Evolutionary conservation across 1,284 basidiomycete species (phyloP).

Genomic region (Fistulinella cinereoalba): DNA sequence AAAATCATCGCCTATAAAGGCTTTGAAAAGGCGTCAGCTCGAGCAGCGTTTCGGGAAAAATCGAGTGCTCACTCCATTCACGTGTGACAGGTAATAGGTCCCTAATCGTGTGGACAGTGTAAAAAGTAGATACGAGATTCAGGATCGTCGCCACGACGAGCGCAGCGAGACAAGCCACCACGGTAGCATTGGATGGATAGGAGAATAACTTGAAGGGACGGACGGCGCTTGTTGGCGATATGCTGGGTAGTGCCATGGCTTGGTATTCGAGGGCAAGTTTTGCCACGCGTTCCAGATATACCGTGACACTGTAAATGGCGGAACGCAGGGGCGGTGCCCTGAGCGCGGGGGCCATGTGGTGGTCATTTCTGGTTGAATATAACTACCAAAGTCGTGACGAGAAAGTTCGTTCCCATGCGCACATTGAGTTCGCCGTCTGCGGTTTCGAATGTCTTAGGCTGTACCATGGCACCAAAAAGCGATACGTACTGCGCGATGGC

Average conservation of each 20-base stretch:
- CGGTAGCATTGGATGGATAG: background rate
- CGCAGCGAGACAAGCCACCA: conserved; percentile 15
- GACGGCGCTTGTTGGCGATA: background rate
- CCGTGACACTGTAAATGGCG: background rate
- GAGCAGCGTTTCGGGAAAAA: background rate
- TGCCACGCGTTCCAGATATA: conserved; percentile 6
- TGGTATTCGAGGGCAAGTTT: background rate
- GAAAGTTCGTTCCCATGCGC: background rate
- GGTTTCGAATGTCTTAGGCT: background rate
- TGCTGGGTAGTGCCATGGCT: conserved; percentile 3
- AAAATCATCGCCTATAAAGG: conserved; percentile 29
- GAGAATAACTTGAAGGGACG: background rate
- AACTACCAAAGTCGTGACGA: background rate
- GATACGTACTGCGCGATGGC: background rate
- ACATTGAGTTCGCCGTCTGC: background rate
- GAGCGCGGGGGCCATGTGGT: background rate
- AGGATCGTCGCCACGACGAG: conserved; percentile 21
- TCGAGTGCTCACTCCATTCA: conserved; percentile 23
- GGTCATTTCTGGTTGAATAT: too few species aligned
- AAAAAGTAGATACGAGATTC: conserved; percentile 22
- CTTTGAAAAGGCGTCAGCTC: conserved; percentile 12
- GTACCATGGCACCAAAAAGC: background rate
- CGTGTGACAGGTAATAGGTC: conserved; percentile 13
- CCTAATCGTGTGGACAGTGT: conserved; percentile 15
- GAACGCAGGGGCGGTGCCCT: background rate